phyloP scores from a whole-genome alignment of 345 rosid genomes.

The Pistacia atlantica region DNA sequence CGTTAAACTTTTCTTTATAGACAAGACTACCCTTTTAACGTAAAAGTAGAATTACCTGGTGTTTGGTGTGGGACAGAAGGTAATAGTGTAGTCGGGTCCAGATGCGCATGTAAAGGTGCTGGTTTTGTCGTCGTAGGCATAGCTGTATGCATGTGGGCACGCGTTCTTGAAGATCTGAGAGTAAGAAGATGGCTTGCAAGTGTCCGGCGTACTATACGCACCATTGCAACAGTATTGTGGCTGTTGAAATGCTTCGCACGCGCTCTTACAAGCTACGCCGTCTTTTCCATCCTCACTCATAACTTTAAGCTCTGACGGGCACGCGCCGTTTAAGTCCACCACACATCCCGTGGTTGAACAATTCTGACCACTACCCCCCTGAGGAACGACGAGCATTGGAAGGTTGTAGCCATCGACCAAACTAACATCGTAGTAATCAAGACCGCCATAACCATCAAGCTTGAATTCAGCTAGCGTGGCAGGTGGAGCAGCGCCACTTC shows the following conservation, averaged over 20 bases:
- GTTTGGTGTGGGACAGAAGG: conserved; percentile 85
- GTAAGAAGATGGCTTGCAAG: conserved; percentile 78
- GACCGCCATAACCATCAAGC: conserved; percentile 69
- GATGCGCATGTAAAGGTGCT: conserved; percentile 94
- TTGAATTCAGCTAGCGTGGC: conserved; percentile 87
- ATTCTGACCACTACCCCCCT: conserved; percentile 70
- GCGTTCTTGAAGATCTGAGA: conserved; percentile 76
- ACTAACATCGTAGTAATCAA: conserved; percentile 84
- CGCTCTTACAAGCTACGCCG: conserved; percentile 82
- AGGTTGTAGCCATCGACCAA: conserved; percentile 96
- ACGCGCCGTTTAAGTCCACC: conserved; percentile 68
- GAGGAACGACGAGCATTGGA: conserved; percentile 78
- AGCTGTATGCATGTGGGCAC: conserved; percentile 94
- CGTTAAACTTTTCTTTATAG: not conserved
- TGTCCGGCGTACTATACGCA: conserved; percentile 61
- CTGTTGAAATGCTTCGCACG: conserved; percentile 78
- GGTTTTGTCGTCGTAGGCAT: conserved; percentile 88
- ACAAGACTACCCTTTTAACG: conserved; percentile 10
- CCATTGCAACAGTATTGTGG: conserved; percentile 92
- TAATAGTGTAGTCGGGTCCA: conserved; percentile 64
- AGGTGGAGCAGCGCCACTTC: conserved; percentile 77
- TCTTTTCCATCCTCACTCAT: conserved; percentile 36
- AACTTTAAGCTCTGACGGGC: conserved; percentile 84
- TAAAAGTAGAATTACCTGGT: conserved; percentile 56
- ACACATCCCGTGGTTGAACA: conserved; percentile 79